Evolutionary conservation across 108 stramenopile genomes (phyloP), one percentile per base, ranked within the genome.

Genomic region (Parmales sp.): DNA sequence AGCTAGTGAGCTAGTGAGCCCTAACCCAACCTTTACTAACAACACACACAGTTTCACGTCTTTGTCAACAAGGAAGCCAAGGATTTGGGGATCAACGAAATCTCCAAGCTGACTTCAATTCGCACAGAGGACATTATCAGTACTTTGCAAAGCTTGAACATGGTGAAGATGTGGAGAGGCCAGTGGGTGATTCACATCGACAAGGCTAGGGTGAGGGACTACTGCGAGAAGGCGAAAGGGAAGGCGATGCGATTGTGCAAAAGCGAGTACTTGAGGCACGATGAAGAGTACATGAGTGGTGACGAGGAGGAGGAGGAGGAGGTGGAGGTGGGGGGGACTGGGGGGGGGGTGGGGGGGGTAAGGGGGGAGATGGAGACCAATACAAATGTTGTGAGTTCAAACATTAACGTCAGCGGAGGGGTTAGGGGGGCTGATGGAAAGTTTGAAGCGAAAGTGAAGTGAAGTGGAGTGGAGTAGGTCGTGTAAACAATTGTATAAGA

Each of bases 111-210:
- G 68, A 97, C 95, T 2, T 94, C 90, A 13, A 96, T 99, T 74
- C 94, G 91, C 74, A 78, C 78, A 22, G 99, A 99, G 73, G 97
- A 98, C 78, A 93, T 98, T 48, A 90, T 99, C 38, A 88, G 85
- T 37, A 98, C 99, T 5, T 79, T 99, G 66, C 93, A 96, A 68
- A 82, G 76, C 31, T 71, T 97, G 60, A 89, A 91, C 65, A 89
- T 99, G 87, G 92, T 98, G 63, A 86, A 91, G 66, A 88, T 87
- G 67, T 97, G 95, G 94, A 98, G 96, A 78, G 99, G 99, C 1
- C 99, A 97, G 82, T 95, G 97, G 79, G 95, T 97, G 11, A 82
- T 94, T 16, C 86, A 86, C 71, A 90, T 91, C 67, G 84, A 86
- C 54, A 87, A 88, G 71, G 77, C 80, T 29, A 78, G 75, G 22